Conservation (phyloP, 2,329 filamentous ascomycete species). For the Aspergillus arachidicola region DNA sequence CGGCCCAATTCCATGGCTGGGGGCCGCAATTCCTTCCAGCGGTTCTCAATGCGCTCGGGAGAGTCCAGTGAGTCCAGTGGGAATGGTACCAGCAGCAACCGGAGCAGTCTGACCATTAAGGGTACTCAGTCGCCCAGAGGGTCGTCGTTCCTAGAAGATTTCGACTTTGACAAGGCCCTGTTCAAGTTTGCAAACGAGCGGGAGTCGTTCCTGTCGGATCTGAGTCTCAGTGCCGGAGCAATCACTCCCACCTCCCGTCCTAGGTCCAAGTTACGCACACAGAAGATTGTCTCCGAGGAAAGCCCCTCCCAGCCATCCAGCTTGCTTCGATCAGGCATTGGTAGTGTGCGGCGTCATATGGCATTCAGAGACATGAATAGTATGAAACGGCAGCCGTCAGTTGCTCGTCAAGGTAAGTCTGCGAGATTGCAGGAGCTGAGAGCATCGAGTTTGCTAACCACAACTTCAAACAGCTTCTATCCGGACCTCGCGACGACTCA, state of each 20-base stretch:
- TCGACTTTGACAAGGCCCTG: constrained; percentile 91
- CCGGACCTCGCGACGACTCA: constrained; percentile 83
- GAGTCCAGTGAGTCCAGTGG: constrained; percentile 41
- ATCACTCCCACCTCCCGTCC: constrained; percentile 67
- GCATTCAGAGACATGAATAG: constrained; percentile 96
- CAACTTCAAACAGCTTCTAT: constrained; percentile 58
- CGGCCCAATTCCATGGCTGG: constrained; percentile 42
- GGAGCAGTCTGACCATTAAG: constrained; percentile 67
- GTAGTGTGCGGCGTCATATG: constrained; percentile 88
- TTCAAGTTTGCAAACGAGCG: constrained; percentile 94
- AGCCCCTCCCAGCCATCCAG: constrained; percentile 45
- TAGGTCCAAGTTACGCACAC: constrained; percentile 77
- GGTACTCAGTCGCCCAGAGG: constrained; percentile 36
- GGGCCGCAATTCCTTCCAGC: constrained; percentile 44
- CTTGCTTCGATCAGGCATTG: constrained; percentile 64
- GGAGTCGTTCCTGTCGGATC: constrained; percentile 89
- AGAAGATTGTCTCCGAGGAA: constrained; percentile 80
- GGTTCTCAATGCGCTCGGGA: constrained; percentile 53
- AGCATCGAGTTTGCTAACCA: constrained; percentile 14
- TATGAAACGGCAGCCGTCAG: constrained; percentile 79
- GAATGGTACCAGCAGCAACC: constrained; percentile 60
- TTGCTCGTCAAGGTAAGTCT: constrained; percentile 72
- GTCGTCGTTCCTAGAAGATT: constrained; percentile 62
- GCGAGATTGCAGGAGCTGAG: not conserved
- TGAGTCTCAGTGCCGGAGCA: constrained; percentile 83